Evolutionary conservation across 306 rosid genomes (phyloP).

Genomic region (Medicago lupulina): DNA sequence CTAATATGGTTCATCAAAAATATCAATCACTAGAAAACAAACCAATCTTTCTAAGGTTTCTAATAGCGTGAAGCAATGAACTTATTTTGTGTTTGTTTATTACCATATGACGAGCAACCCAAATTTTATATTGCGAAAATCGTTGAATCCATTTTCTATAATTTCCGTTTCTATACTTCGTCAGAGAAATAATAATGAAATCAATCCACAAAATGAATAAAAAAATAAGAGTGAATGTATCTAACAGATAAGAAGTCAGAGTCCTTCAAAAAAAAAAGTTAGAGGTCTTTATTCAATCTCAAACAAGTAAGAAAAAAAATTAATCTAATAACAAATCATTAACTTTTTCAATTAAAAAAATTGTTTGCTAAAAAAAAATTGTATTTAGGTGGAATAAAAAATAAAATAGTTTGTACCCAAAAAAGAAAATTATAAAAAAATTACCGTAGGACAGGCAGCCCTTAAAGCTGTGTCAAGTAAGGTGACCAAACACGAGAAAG

Average conservation of each 20-base stretch:
- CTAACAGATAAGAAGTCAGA: no score
- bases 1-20: conserved; percentile 45
- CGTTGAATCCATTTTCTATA: neutral
- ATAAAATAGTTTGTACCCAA: no score
- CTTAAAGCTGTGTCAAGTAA: no score
- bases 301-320: no score
- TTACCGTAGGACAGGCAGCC: no score
- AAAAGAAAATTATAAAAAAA: no score
- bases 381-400: neutral
- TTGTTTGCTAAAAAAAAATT: no score
- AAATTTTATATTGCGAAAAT: conserved; percentile 34
- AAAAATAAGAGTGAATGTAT: neutral
- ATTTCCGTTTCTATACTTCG: neutral
- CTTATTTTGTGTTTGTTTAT: conserved; percentile 40
- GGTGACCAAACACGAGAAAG: no score
- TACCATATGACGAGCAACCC: neutral
- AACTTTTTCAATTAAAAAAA: no score
- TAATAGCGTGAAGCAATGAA: conserved; percentile 73
- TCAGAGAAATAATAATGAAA: conserved; percentile 30
- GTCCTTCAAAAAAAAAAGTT: no score
- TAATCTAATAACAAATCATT: no score
- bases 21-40: conserved; percentile 37
- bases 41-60: conserved; percentile 46
- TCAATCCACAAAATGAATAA: conserved; percentile 8
- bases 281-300: no score